Evolutionary conservation across 345 rosid genomes (phyloP), one percentile per base, ranked within the genome.

Genomic region (Psidium guajava): DNA sequence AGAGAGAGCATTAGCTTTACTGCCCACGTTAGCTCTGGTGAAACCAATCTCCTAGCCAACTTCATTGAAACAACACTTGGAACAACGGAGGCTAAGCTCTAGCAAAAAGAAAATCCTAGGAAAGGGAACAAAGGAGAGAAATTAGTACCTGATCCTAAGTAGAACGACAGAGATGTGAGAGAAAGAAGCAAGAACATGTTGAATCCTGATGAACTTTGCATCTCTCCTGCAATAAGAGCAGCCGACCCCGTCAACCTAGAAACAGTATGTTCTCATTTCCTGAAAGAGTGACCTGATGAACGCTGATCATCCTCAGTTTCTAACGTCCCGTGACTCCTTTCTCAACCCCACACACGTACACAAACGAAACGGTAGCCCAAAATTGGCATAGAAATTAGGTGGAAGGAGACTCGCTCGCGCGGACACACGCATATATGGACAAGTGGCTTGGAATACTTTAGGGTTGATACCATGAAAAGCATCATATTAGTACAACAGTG

Each of bases 311-410:
- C 74, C 74, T 61, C 40, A 8, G 74, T 15, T 61, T 15, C 32
- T 15, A 7, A 3, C 3, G 74, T 61, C 22, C 74, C 11, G 6
- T 15, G 42, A 28, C 74, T 15, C 74, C 88, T 88, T 85, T 58
- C 86, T 86, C 84, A 22, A 75, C 69, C 88, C 87, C 86, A 28
- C 87, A 82, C 85, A 47, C 82, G 16, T 27, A 25, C 36, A 14
- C 52, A n/a, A 69, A 59, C 49, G 21, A 61, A 86, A 40, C 18
- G n/a, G 22, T 16, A 50, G 83, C 82, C 69, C 21, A 15, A 61
- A 27, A 14, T 58, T 3, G 74, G 74, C 42, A 15, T 61, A 61
- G 84, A 55, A 56, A 82, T 50, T 82, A 88, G 55, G 58, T 61
- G 42, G 40, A 8, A 61, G 74, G 2, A 1, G 42, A 61, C 36